Conservation (phyloP, 139 green algal genomes). For the Chlorella sp. region DNA sequence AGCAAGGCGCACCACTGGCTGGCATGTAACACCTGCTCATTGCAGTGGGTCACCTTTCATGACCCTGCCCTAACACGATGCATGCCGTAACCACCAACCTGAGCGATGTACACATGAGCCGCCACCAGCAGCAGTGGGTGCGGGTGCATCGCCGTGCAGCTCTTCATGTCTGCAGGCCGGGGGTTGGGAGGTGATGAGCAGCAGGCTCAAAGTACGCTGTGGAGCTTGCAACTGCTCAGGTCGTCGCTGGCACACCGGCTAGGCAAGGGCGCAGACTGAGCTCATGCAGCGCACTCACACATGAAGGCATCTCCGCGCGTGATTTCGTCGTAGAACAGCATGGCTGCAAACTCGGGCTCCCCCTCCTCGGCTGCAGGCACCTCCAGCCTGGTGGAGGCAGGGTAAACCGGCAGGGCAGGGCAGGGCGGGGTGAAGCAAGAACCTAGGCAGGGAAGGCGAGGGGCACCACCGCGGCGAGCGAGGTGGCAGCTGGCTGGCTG, state of each 20-base stretch:
- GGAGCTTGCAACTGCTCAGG: neutral
- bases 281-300: slow-evolving; percentile 37
- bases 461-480: too few species aligned
- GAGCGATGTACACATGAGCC: slow-evolving; percentile 36
- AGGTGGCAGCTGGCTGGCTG: too few species aligned
- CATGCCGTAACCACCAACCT: slow-evolving; percentile 7
- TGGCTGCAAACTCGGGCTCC: slow-evolving; percentile 29
- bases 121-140: slow-evolving; percentile 60
- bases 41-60: too few species aligned
- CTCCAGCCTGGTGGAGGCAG: slow-evolving; percentile 23
- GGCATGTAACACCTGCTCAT: too few species aligned
- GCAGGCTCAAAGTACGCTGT: too few species aligned
- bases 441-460: neutral
- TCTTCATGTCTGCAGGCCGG: slow-evolving; percentile 36
- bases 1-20: too few species aligned
- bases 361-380: neutral
- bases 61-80: too few species aligned
- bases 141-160: slow-evolving; percentile 51
- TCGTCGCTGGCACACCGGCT: neutral
- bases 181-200: too few species aligned
- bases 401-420: neutral
- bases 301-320: slow-evolving; percentile 61
- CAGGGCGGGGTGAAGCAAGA: neutral
- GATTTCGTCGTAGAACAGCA: slow-evolving; percentile 67
- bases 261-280: too few species aligned